Percentiles rank a stretch among this genome's conserved stretches.
phyloP scores from a whole-genome alignment of 306 rosid genomes.

The Lithocarpus polystachyus region DNA sequence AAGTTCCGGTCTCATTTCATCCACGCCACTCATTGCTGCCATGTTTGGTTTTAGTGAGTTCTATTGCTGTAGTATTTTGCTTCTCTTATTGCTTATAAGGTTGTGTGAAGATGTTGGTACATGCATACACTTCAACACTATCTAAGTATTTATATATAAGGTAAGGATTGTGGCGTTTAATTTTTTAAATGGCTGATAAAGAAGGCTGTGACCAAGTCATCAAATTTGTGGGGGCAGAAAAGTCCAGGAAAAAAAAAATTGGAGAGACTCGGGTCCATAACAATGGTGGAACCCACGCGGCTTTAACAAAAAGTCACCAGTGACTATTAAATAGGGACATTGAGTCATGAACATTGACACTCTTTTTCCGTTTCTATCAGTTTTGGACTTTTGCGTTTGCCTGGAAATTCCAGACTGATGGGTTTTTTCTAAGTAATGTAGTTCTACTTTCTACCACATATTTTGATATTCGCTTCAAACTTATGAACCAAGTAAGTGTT shows the following conservation, averaged over 20 bases:
- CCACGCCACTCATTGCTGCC: slow-evolving; percentile 10
- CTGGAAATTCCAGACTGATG: slow-evolving; percentile 26
- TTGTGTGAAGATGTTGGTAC: not conserved
- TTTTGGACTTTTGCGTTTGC: slow-evolving; percentile 48
- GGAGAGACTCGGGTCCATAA: not conserved
- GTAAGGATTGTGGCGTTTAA: too few species aligned
- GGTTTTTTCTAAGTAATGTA: slow-evolving; percentile 5
- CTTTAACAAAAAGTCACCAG: slow-evolving; percentile 28
- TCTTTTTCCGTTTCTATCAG: not conserved
- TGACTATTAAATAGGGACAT: not conserved
- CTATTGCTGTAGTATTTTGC: not conserved
- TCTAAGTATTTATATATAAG: not conserved
- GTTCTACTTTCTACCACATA: not conserved
- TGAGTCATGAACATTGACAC: not conserved
- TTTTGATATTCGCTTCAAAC: not conserved
- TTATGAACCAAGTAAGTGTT: not conserved
- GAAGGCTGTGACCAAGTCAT: slow-evolving; percentile 34
- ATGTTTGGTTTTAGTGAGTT: not conserved
- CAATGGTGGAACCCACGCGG: slow-evolving; percentile 62
- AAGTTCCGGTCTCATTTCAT: slow-evolving; percentile 39
- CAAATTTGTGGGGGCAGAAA: not conserved
- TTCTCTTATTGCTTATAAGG: not conserved
- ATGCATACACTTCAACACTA: not conserved
- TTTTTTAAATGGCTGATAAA: not conserved
- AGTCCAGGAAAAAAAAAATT: not conserved